Evolutionary conservation across 768 basidiomycete species (phyloP).

Genomic region (Cytidiella melzeri): DNA sequence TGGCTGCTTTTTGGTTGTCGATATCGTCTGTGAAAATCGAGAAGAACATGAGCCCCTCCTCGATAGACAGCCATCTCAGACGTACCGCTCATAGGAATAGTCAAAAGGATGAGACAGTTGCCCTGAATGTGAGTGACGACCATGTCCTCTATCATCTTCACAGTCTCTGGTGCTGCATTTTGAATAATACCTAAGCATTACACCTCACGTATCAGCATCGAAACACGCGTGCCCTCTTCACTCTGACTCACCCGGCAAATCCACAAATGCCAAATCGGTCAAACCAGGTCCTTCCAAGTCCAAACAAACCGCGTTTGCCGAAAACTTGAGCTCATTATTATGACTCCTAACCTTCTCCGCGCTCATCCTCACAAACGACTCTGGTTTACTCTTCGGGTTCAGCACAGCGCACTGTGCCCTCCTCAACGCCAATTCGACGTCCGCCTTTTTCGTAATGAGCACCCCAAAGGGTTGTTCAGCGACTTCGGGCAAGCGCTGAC

Average conservation of each 20-base stretch:
- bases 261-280: slow-evolving; percentile 27
- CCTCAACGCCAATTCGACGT: slow-evolving; percentile 48
- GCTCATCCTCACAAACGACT: slow-evolving; percentile 18
- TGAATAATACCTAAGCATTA: slow-evolving; percentile 46
- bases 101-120: slow-evolving; percentile 57
- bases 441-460: slow-evolving; percentile 30
- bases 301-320: slow-evolving; percentile 22
- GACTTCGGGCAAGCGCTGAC: slow-evolving; percentile 13
- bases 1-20: slow-evolving; percentile 54
- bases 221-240: background rate
- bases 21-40: slow-evolving; percentile 45
- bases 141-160: slow-evolving; percentile 41
- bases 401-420: slow-evolving; percentile 57
- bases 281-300: slow-evolving; percentile 24
- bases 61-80: background rate
- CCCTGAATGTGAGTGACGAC: slow-evolving; percentile 39
- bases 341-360: background rate
- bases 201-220: background rate
- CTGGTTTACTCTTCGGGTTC: slow-evolving; percentile 30
- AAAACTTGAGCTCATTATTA: slow-evolving; percentile 16
- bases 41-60: background rate
- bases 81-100: slow-evolving; percentile 59
- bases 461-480: slow-evolving; percentile 36
- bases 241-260: slow-evolving; percentile 24
- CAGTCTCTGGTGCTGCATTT: slow-evolving; percentile 34